Evolutionary conservation across 1,139 yeast genomes (phyloP), one percentile per base, ranked within the genome.

Genomic region (Sugiyamaella paludigena): DNA sequence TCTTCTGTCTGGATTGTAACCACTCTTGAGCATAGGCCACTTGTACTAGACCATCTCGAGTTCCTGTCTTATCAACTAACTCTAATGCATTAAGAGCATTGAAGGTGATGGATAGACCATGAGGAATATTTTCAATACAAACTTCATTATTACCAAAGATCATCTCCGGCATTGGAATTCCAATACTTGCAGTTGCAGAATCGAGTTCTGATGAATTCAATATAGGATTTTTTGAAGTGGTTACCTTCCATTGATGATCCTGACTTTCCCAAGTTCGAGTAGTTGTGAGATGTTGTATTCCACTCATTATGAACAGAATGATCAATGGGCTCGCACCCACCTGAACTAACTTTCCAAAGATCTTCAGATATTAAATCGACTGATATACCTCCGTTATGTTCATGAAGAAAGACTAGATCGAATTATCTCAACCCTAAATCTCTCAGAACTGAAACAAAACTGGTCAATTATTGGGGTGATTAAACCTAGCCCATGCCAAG

Each of bases 151-250:
- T 82, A n/a, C 98, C 98, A 70, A 92, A 92, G 12, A 92, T 89
- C 98, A 92, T 92, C 64, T 92, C 99, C 0, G 99, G 99, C 46
- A 92, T 70, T 0, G 98, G 96, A 57, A 92, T 80, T 9, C 81
- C 81, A 50, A 84, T 76, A 48, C 77, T 66, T 6, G 76, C 79
- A 51, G 81, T 84, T 58, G 84, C 76, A 9, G 70, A 70, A 52
- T 89, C 97, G 51, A 92, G 77, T 63, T 89, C 96, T 2, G 70
- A 72, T 0, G 92, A 75, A 56, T 79, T 83, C 52, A 88, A 70
- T 40, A 92, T 92, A 0, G 98, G 95, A 48, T 78, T 79, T 63
- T 88, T 82, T 41, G 75, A 71, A 0, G 96, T 84, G 55, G 75
- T 78, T 8, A 92, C 78, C 52, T 80, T 79, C 98, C 98, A 92